Conservation (phyloP, 305 asterid genomes). For the Rubia occidens region DNA sequence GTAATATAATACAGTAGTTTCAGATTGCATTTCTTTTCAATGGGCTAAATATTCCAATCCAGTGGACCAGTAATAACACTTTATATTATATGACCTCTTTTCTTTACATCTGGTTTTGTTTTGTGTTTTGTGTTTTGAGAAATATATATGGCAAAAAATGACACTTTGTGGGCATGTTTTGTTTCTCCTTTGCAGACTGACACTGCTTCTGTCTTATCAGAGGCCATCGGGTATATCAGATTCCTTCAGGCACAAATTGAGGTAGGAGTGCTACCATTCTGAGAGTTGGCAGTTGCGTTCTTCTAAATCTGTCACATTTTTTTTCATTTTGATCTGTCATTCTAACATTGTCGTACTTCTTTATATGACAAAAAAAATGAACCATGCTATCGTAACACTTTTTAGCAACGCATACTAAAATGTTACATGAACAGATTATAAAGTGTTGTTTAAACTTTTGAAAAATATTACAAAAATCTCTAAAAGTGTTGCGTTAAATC, state of each 20-base stretch:
- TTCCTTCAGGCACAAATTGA: conserved; percentile 82
- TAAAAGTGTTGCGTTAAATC: too few relatives aligned
- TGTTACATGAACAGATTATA: too few relatives aligned
- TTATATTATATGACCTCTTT: neutral
- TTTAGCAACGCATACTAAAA: too few relatives aligned
- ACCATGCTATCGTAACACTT: too few relatives aligned
- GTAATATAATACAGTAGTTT: neutral
- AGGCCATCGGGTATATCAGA: conserved; percentile 77
- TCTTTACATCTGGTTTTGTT: conserved; percentile 23
- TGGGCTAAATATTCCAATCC: conserved; percentile 15
- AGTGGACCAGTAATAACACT: conserved; percentile 3
- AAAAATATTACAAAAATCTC: too few relatives aligned
- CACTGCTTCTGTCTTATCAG: conserved; percentile 89
- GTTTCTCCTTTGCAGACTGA: conserved; percentile 77
- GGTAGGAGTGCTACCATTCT: conserved; percentile 22
- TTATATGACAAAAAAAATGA: too few relatives aligned
- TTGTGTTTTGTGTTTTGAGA: conserved; percentile 22
- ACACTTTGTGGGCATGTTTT: conserved; percentile 13
- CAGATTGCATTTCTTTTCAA: neutral
- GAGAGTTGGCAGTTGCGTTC: too few relatives aligned
- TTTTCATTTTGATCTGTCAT: neutral
- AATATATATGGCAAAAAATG: conserved; percentile 16
- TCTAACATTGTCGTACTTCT: conserved; percentile 9
- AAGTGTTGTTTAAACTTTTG: too few relatives aligned
- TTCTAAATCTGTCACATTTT: too few relatives aligned